These are phyloP conservation scores for Aureobasidium sp. DNA, from an alignment of 2,329 filamentous ascomycete species.

Conservation along the genomic window DNA sequence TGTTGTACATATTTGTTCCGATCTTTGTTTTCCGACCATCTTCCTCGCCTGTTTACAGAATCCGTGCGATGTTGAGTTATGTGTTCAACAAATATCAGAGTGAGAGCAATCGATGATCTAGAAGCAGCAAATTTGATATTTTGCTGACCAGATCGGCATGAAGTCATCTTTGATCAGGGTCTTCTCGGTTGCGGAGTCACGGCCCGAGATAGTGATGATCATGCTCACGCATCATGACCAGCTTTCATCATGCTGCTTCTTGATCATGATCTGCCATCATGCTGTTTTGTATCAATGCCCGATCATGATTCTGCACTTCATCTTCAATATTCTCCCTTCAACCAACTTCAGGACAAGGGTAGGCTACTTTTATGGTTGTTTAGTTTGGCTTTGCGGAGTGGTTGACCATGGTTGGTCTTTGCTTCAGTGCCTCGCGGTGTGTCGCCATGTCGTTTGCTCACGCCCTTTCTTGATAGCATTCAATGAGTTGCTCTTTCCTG, in stretches of 20 bases:
- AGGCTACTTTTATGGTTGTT: too few relatives aligned
- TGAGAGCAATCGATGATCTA: neutral
- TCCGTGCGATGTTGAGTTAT: too few relatives aligned
- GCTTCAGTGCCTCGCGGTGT: too few relatives aligned
- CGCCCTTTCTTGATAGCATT: too few relatives aligned
- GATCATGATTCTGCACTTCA: neutral
- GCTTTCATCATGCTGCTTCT: neutral
- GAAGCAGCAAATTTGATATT: neutral
- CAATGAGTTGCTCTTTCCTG: too few relatives aligned
- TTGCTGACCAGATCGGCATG: neutral
- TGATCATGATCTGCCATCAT: neutral
- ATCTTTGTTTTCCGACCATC: neutral
- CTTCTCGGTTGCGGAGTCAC: neutral
- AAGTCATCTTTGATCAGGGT: neutral
- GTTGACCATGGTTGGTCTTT: too few relatives aligned
- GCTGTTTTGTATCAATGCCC: neutral
- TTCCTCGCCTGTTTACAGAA: too few relatives aligned
- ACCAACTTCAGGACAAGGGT: too few relatives aligned
- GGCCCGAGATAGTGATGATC: neutral
- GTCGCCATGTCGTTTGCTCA: too few relatives aligned
- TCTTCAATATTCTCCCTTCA: too few relatives aligned
- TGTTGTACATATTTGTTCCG: slow-evolving; percentile 8
- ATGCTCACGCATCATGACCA: neutral
- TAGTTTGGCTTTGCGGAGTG: too few relatives aligned
- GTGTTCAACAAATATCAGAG: too few relatives aligned